Base-by-base conservation (phyloP, 306 rosid species). In the Vigna angularis region DNA sequence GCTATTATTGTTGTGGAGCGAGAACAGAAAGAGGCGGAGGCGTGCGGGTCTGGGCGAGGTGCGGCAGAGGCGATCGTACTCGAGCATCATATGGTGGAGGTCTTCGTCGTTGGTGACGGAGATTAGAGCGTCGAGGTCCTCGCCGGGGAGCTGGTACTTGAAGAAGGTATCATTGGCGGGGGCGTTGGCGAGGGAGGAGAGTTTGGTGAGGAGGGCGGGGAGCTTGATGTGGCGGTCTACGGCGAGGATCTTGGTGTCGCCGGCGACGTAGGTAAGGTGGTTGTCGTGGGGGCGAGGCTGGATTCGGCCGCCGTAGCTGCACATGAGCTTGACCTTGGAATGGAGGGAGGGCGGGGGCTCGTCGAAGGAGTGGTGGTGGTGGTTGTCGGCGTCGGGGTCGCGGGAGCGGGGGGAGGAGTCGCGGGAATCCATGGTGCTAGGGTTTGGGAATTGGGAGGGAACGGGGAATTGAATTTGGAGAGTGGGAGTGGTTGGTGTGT, bases 61-160 rank as follows among this genome's bases (percentile, higher is more conserved):
- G 24, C 96, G 92, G 70, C 30, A 70, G 80, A 92, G 61, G 2
- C 97, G 93, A 76, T 94, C 97, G 64, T 87, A 92, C 88, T 94
- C 97, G 47, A 88, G 57, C 96, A 94, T 90, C 93, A 92, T 84
- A 55, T 90, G 92, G 47, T 89, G 93, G 15, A 94, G 93, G 81
- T 94, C 97, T 22, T 94, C 98, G 12, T 92, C 95, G 51, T 89
- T 90, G 71, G 89, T 89, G 52, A 94, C 96, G 36, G 98, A 94
- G 66, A 92, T 92, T 73, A 94, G 83, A 7, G 97, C 91, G 63
- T 94, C 97, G 76, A 94, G 97, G 59, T 92, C 98, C 61, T 92
- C 97, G 18, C 97, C 97, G 1, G 93, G 98, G 28, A 90, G 96
- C 68, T 92, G 97, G 78, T 94, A 94, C 85, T 94, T 94, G 82